phyloP scores from a whole-genome alignment of 495 filamentous ascomycete genomes.

The Penicillium goetzii region DNA sequence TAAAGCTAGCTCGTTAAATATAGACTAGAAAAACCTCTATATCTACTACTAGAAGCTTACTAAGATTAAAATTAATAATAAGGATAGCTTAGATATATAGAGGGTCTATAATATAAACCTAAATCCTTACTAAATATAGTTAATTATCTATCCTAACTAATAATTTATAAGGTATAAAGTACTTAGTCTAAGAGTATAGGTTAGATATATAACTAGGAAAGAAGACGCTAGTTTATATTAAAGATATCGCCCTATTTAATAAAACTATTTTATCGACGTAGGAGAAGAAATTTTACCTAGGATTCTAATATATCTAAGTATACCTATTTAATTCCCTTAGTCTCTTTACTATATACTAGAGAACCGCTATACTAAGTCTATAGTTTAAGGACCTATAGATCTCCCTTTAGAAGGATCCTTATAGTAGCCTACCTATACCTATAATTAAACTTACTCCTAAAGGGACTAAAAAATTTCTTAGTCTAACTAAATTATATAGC shows the following conservation, averaged over 20 bases:
- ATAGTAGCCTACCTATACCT: conserved; percentile 14
- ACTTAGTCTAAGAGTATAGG: conserved; percentile 20
- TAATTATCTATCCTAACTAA: background rate
- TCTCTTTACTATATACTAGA: conserved; percentile 29
- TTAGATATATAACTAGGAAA: conserved; percentile 20
- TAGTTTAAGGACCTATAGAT: conserved; percentile 32
- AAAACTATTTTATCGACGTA: conserved; percentile 27
- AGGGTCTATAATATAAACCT: conserved; percentile 6
- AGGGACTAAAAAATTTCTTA: conserved; percentile 19
- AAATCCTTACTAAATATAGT: background rate
- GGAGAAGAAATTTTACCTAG: conserved; percentile 31
- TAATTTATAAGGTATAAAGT: conserved; percentile 24
- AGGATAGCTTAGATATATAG: conserved; percentile 21
- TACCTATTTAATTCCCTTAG: conserved; percentile 26
- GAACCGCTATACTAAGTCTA: conserved; percentile 22
- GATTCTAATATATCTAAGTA: conserved; percentile 26
- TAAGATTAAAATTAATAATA: conserved; percentile 24
- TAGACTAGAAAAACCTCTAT: conserved; percentile 24
- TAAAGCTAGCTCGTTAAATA: conserved; percentile 20
- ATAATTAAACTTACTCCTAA: conserved; percentile 22
- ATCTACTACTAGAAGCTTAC: conserved; percentile 27
- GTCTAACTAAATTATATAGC: conserved; percentile 20
- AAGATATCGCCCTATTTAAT: conserved; percentile 30
- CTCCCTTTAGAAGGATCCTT: conserved; percentile 27
- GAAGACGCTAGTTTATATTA: conserved; percentile 29